phyloP scores from a whole-genome alignment of 345 rosid genomes.

The Hibiscus mutabilis region DNA sequence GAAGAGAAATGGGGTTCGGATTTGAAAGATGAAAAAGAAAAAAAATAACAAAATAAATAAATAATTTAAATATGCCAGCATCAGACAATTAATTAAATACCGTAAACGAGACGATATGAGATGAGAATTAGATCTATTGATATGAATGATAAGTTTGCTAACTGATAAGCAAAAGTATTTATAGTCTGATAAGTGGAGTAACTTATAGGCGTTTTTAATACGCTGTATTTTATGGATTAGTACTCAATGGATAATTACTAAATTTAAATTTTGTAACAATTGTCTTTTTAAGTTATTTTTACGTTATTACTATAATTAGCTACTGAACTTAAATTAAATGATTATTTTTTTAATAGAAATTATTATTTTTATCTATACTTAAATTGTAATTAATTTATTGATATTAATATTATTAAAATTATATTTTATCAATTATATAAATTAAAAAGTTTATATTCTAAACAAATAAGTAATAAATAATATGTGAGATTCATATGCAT shows the following conservation, averaged over 20 bases:
- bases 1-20: slow-evolving; percentile 36
- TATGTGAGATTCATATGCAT: too few species aligned
- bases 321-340: too few species aligned
- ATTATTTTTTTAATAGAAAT: too few species aligned
- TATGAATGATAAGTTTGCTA: neutral
- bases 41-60: neutral
- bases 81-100: slow-evolving; percentile 29
- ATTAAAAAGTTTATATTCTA: too few species aligned
- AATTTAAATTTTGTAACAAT: neutral
- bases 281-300: too few species aligned
- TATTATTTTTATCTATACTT: too few species aligned
- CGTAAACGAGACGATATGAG: slow-evolving; percentile 32
- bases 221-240: too few species aligned
- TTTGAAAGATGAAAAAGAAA: slow-evolving; percentile 35
- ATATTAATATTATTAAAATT: too few species aligned
- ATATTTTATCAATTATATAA: too few species aligned
- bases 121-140: slow-evolving; percentile 2
- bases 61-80: neutral
- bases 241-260: neutral
- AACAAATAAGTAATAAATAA: too few species aligned
- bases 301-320: too few species aligned
- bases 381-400: too few species aligned
- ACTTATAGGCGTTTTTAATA: neutral
- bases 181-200: neutral
- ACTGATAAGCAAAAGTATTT: neutral